Evolutionary conservation across 1,284 basidiomycete genomes (phyloP).

Genomic region (Tilletia horrida): DNA sequence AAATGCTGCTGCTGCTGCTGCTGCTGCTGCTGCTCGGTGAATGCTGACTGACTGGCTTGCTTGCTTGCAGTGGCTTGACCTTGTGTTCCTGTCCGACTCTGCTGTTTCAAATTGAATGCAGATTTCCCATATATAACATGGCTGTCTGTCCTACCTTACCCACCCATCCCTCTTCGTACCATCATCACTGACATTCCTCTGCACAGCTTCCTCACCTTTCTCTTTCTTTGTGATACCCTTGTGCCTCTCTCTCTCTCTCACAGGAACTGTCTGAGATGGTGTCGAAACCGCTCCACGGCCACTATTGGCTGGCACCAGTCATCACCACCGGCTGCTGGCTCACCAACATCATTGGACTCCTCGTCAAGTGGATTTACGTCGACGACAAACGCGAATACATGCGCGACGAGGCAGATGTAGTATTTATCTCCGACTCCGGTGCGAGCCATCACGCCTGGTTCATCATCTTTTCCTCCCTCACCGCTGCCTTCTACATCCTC

Average conservation of each 20-base stretch:
- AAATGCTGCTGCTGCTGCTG: no score
- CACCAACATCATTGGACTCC: conserved; percentile 36
- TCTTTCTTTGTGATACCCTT: background rate
- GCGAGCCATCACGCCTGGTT: conserved; percentile 53
- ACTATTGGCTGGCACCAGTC: conserved; percentile 16
- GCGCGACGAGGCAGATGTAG: conserved; percentile 54
- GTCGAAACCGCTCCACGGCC: conserved; percentile 8
- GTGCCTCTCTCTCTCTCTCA: background rate
- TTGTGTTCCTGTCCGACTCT: no score
- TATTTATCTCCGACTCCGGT: conserved; percentile 59
- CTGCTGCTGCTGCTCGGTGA: no score
- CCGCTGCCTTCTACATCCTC: conserved; percentile 51
- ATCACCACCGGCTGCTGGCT: conserved; percentile 14
- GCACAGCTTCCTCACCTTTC: background rate
- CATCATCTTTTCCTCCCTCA: conserved; percentile 40
- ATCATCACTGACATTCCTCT: background rate
- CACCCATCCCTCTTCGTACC: no score
- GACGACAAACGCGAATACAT: conserved; percentile 56
- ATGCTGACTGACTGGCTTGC: no score
- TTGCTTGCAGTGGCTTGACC: no score
- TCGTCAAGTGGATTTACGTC: conserved; percentile 55
- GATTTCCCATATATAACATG: no score
- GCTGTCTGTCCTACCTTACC: no score
- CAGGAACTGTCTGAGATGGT: background rate
- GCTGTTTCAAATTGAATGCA: no score